These are phyloP conservation scores for Talaromyces proteolyticus DNA, from an alignment of 495 filamentous ascomycete genomes.

Conservation along the genomic window DNA sequence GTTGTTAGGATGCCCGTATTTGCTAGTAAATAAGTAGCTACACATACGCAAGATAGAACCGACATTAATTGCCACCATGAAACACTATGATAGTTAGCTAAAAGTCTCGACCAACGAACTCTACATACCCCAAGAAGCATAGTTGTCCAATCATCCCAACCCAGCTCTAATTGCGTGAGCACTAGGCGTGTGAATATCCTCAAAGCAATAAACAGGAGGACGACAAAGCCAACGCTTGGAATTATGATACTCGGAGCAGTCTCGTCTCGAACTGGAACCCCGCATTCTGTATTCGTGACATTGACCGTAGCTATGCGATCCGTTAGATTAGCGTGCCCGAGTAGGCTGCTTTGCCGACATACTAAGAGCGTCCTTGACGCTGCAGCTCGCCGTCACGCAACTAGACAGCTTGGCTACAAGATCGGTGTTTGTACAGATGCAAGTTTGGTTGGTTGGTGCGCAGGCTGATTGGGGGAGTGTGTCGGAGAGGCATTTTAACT, in stretches of 20 bases:
- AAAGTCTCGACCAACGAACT: too few species aligned
- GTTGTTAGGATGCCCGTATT: not conserved
- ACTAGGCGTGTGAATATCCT: too few species aligned
- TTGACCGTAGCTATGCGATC: constrained; percentile 5
- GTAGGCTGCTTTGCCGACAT: too few species aligned
- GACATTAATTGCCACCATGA: too few species aligned
- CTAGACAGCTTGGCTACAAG: constrained; percentile 8
- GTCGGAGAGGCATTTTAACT: not conserved
- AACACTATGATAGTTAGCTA: too few species aligned
- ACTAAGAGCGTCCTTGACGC: constrained; percentile 12
- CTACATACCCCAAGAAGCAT: too few species aligned
- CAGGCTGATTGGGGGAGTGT: constrained; percentile 4
- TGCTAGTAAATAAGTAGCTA: too few species aligned
- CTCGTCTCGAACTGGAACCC: not conserved
- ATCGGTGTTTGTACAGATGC: constrained; percentile 12
- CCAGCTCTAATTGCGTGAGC: too few species aligned
- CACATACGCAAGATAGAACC: too few species aligned
- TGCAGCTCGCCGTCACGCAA: constrained; percentile 12
- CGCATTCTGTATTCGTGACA: constrained; percentile 5
- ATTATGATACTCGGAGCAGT: not conserved
- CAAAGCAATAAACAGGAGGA: not conserved
- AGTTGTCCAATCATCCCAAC: constrained; percentile 8
- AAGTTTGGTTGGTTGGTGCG: constrained; percentile 7
- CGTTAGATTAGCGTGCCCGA: too few species aligned
- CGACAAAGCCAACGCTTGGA: not conserved